Evolutionary conservation across 768 basidiomycete genomes (phyloP).

Genomic region (Xanthoconium purpureum): DNA sequence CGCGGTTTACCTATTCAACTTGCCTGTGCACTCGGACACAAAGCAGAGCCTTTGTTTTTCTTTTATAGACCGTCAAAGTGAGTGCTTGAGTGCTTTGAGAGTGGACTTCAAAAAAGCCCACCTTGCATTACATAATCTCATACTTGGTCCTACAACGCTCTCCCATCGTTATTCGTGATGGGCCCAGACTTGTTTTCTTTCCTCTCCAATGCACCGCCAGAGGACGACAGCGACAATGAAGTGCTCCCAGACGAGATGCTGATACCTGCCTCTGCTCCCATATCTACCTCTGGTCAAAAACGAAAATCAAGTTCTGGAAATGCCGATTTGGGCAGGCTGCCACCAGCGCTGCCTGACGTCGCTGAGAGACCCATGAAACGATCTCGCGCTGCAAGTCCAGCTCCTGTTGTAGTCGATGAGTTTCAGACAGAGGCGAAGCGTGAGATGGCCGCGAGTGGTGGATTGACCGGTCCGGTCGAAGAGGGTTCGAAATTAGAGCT

Average conservation of each 20-base stretch:
- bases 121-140: too few relatives aligned
- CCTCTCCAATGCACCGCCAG: constrained; percentile 21
- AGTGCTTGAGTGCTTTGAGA: too few relatives aligned
- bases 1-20: too few relatives aligned
- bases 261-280: not conserved
- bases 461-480: constrained; percentile 72
- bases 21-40: too few relatives aligned
- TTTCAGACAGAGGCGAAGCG: constrained; percentile 93
- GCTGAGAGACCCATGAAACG: constrained; percentile 49
- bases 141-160: not conserved
- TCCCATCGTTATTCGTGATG: constrained; percentile 9
- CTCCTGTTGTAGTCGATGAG: constrained; percentile 84
- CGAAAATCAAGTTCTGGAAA: constrained; percentile 22
- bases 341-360: constrained; percentile 20
- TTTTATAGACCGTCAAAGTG: too few relatives aligned
- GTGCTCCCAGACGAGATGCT: not conserved
- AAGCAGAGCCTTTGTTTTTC: too few relatives aligned
- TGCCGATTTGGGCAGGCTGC: constrained; percentile 2
- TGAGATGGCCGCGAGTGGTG: constrained; percentile 86
- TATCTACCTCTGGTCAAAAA: constrained; percentile 15
- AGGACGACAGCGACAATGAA: constrained; percentile 30
- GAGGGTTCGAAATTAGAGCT: constrained; percentile 70
- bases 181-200: constrained; percentile 33
- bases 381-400: constrained; percentile 55
- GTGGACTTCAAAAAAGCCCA: too few relatives aligned